A percentile compares a stretch with the other conserved stretches of the same genome.
Conservation (phyloP, 176 grass and related monocot species). For the Eleusine indica region DNA sequence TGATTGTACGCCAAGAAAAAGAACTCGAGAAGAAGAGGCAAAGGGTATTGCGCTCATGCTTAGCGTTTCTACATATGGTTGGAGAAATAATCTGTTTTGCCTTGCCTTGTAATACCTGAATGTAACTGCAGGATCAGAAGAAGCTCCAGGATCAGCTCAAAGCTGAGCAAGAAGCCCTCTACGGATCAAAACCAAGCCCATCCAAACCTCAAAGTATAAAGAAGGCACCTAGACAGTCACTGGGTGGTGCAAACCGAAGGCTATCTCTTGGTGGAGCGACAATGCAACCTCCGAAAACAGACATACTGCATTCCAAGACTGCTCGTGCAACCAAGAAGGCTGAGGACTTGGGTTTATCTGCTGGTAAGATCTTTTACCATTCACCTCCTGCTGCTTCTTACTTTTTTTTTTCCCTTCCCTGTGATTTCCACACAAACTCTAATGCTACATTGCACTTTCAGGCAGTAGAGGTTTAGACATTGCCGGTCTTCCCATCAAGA, state of each 20-base stretch:
- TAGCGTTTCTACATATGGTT: conserved; percentile 3
- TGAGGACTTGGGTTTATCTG: conserved; percentile 65
- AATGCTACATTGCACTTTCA: conserved; percentile 35
- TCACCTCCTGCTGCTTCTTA: background rate
- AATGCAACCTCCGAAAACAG: conserved; percentile 53
- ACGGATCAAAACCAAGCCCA: conserved; percentile 93
- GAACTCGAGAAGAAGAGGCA: conserved; percentile 76
- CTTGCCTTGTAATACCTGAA: background rate
- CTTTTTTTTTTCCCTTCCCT: background rate
- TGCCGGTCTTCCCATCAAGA: conserved; percentile 68
- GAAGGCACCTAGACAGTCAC: conserved; percentile 58
- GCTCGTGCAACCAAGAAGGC: conserved; percentile 61
- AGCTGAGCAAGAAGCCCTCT: conserved; percentile 81
- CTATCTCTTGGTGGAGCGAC: conserved; percentile 77
- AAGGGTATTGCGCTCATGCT: conserved; percentile 49
- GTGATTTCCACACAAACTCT: background rate
- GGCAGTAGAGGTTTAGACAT: conserved; percentile 62
- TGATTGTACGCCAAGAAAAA: conserved; percentile 76
- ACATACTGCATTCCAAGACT: conserved; percentile 52
- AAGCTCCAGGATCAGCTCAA: conserved; percentile 78
- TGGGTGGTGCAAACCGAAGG: conserved; percentile 55
- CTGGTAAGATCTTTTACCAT: conserved; percentile 48
- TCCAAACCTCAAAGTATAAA: conserved; percentile 74
- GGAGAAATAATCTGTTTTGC: background rate
- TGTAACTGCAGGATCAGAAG: conserved; percentile 82